Percentiles rank a stretch among this genome's conserved stretches.
These are phyloP conservation scores for Cylindrodendrum hubeiense DNA, from an alignment of 2,329 filamentous ascomycete genomes.

Conservation along the genomic window DNA sequence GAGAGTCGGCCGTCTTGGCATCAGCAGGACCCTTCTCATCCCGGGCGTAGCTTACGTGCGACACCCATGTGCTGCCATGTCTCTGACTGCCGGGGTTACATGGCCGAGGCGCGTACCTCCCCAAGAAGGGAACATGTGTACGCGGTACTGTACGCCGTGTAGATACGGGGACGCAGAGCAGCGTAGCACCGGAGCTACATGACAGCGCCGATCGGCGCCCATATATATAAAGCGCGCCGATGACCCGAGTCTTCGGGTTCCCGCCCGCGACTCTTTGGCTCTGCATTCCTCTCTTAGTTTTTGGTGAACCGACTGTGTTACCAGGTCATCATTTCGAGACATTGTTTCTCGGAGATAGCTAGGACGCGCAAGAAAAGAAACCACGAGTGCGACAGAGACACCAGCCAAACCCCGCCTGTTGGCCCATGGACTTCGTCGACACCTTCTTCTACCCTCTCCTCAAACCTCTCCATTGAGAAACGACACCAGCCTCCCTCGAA, in stretches of 20 bases:
- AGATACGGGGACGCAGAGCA: not conserved
- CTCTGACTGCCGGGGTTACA: not conserved
- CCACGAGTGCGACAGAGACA: not conserved
- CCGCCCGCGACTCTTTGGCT: slow-evolving; percentile 5
- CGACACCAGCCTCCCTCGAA: not conserved
- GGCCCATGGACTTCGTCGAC: slow-evolving; percentile 43
- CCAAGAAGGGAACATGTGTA: not conserved
- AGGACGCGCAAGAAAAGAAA: not conserved
- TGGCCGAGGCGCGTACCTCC: not conserved
- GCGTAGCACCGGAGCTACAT: not conserved
- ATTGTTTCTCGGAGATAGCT: slow-evolving; percentile 1
- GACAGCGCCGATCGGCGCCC: slow-evolving; percentile 4
- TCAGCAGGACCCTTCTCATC: not conserved
- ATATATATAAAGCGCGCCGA: slow-evolving; percentile 23
- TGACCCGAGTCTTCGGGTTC: slow-evolving; percentile 16
- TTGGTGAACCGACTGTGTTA: not conserved
- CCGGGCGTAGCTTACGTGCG: slow-evolving; percentile 1
- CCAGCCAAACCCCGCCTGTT: not conserved
- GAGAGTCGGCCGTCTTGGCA: not conserved
- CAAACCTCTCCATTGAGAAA: slow-evolving; percentile 40
- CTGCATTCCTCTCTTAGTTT: slow-evolving; percentile 1
- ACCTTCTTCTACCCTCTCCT: slow-evolving; percentile 44
- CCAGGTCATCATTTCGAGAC: slow-evolving; percentile 1
- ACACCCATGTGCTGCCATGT: slow-evolving; percentile 2
- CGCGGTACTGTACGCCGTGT: not conserved